Base-by-base conservation (phyloP, 2,329 filamentous ascomycete genomes). In the Helotiales sp. region DNA sequence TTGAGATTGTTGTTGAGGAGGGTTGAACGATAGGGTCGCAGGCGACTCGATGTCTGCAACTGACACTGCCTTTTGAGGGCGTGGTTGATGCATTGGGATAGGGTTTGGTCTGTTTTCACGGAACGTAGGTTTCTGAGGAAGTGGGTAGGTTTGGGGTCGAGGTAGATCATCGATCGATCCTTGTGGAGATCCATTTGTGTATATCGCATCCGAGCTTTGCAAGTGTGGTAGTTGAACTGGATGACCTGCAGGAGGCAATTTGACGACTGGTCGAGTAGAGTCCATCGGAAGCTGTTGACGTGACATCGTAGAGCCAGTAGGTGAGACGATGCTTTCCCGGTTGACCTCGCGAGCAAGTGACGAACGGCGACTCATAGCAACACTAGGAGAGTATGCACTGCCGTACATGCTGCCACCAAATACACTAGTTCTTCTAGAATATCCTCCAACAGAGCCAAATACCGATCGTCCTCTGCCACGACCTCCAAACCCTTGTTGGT, bases 21-120 rank as follows among this genome's bases (percentile, higher is more conserved):
- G 81, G 27, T 79, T 77, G 74, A 85, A 76, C 65, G 79, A 67
- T 78, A 78, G 52, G 72, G 73, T 57, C 74, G 71, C 66, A 76
- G 93, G 91, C 7, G 90, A 90, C 73, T 98, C 95, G 66, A 98
- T 96, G 67, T 91, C 92, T 57, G 91, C 90, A 58, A 98, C 86
- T 9, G 93, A 97, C 30, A 98, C 91, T 5, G 92, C 82, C 79
- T 98, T 98, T 73, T 98, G 93, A 8, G 95, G 93, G 52, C 91
- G 88, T 57, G 95, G 95, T 72, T 98, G 95, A 71, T 98, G 91
- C 86, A 98, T 96, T 0, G 91, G 83, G 64, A 83, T 77, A 42
- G 76, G 73, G 63, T 72, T 78, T 5, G 79, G 73, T 42, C 79
- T 76, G 64, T 78, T 85, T 69, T 87, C 82, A 64, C 83, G 78